Conservation (phyloP, 495 filamentous ascomycete species). For the Polyplosphaeria fusca region DNA sequence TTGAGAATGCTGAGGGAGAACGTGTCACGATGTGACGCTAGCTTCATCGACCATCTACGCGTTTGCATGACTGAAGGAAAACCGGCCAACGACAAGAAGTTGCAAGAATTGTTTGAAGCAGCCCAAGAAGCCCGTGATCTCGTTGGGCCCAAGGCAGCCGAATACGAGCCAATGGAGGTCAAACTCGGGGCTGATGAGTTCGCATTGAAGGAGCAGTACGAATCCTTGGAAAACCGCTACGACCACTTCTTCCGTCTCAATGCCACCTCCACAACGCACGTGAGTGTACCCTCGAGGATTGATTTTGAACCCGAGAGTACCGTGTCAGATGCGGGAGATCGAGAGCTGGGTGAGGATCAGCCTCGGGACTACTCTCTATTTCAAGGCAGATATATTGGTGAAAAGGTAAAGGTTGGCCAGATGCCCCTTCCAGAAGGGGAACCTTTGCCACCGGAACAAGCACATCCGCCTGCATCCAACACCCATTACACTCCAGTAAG, state of each 20-base stretch:
- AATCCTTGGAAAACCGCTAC: slow-evolving; percentile 10
- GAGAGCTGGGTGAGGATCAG: not conserved
- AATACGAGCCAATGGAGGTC: slow-evolving; percentile 31
- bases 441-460: not conserved
- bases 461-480: not conserved
- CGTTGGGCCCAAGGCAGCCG: slow-evolving; percentile 27
- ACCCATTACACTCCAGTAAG: not conserved
- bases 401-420: slow-evolving; percentile 19
- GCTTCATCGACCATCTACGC: slow-evolving; percentile 15
- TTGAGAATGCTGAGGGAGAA: slow-evolving; percentile 9
- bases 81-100: not conserved
- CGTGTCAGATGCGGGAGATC: not conserved
- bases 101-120: slow-evolving; percentile 5
- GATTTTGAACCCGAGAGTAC: slow-evolving; percentile 15
- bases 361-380: slow-evolving; percentile 14
- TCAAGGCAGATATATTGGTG: slow-evolving; percentile 7
- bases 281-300: slow-evolving; percentile 1
- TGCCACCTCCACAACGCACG: slow-evolving; percentile 2
- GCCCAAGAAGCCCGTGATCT: slow-evolving; percentile 19
- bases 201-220: slow-evolving; percentile 22
- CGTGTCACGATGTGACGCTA: slow-evolving; percentile 10
- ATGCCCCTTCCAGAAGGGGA: not conserved
- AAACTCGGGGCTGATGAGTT: slow-evolving; percentile 22
- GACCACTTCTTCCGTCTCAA: slow-evolving; percentile 25
- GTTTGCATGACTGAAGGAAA: slow-evolving; percentile 4